Conservation (phyloP, 441 rosid genomes). For the Adansonia grandidieri region DNA sequence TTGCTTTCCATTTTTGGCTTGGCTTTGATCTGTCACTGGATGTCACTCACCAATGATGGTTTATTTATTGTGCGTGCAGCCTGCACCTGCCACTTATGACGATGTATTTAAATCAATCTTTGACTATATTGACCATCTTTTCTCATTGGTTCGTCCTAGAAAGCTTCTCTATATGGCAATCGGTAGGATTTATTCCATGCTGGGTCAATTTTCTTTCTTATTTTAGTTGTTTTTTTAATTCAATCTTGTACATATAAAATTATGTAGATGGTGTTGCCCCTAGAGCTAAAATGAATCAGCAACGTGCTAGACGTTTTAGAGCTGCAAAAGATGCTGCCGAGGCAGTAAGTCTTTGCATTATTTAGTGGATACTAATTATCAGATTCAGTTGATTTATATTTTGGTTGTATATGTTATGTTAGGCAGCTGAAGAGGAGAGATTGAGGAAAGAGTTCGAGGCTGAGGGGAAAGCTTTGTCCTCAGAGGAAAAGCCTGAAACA, state of each 20-base stretch:
- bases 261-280: constrained; percentile 96
- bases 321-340: constrained; percentile 98
- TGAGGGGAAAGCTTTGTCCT: constrained; percentile 58
- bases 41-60: not conserved
- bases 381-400: constrained; percentile 19
- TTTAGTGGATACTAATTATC: constrained; percentile 13
- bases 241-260: constrained; percentile 15
- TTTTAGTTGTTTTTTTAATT: constrained; percentile 15
- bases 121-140: constrained; percentile 85
- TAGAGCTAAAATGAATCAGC: constrained; percentile 99
- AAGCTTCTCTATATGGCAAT: constrained; percentile 93
- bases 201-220: constrained; percentile 13
- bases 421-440: constrained; percentile 97
- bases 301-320: constrained; percentile 90
- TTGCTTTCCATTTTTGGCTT: not conserved
- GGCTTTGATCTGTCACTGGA: constrained; percentile 12
- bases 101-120: constrained; percentile 87
- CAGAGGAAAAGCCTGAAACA: constrained; percentile 78
- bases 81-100: constrained; percentile 86
- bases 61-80: constrained; percentile 46
- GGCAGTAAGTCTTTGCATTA: constrained; percentile 55
- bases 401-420: constrained; percentile 25
- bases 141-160: constrained; percentile 90
- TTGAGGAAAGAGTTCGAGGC: constrained; percentile 78
- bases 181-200: constrained; percentile 51